A percentile compares a stretch with the other conserved stretches of the same genome.
These are phyloP conservation scores for Spatholobus suberectus DNA, from an alignment of 306 rosid species.

Conservation along the genomic window DNA sequence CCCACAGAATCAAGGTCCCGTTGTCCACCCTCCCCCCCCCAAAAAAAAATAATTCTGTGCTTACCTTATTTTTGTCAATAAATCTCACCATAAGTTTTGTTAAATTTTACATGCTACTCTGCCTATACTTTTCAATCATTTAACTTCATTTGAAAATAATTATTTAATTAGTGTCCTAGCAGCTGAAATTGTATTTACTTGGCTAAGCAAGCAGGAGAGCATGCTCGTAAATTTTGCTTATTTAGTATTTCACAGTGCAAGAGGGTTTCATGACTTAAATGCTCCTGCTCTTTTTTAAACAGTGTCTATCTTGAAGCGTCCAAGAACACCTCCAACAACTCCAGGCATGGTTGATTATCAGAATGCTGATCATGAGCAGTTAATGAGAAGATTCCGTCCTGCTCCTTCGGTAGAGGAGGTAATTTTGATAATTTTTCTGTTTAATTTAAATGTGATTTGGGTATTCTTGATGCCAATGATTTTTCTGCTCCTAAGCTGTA, in stretches of 20 bases:
- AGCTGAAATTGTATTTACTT: slow-evolving; percentile 33
- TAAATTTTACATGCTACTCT: slow-evolving; percentile 11
- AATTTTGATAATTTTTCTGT: slow-evolving; percentile 35
- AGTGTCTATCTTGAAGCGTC: slow-evolving; percentile 79
- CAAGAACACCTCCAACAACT: slow-evolving; percentile 72
- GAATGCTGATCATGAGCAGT: slow-evolving; percentile 75
- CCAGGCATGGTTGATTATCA: slow-evolving; percentile 77
- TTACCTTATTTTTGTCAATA: slow-evolving; percentile 13
- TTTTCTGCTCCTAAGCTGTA: slow-evolving; percentile 23
- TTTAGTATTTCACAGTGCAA: slow-evolving; percentile 14
- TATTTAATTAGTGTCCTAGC: background rate
- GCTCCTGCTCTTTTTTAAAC: slow-evolving; percentile 37
- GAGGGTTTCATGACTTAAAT: slow-evolving; percentile 25
- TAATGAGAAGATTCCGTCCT: slow-evolving; percentile 72
- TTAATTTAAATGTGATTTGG: slow-evolving; percentile 24
- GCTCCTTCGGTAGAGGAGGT: slow-evolving; percentile 83
- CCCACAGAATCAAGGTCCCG: slow-evolving; percentile 84
- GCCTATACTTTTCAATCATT: no score
- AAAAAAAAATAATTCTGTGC: no score
- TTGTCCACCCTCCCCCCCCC: background rate
- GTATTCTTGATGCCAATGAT: slow-evolving; percentile 6
- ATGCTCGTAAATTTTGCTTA: slow-evolving; percentile 20
- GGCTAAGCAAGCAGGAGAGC: slow-evolving; percentile 12
- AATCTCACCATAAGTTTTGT: background rate
- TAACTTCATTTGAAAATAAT: slow-evolving; percentile 6